A percentile compares a stretch with the other conserved stretches of the same genome.
phyloP scores from a whole-genome alignment of 169 alveolate species.

The Eimeria praecox region DNA sequence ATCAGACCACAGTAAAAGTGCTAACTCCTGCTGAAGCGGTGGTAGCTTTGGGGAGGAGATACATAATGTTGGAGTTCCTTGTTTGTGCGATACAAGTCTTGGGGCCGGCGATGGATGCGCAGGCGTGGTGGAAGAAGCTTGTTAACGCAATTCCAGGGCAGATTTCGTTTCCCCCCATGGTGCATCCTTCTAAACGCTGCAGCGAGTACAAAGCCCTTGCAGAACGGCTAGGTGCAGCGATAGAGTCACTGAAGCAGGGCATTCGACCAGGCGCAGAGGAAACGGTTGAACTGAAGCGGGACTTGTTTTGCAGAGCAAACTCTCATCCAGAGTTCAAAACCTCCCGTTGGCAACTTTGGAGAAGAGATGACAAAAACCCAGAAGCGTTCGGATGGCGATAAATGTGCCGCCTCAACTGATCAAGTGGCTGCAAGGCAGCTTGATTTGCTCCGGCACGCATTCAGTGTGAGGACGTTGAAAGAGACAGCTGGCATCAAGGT shows the following conservation, averaged over 20 bases:
- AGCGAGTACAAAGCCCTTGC: neutral
- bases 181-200: neutral
- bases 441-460: too few species aligned
- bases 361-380: neutral
- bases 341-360: neutral
- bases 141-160: neutral
- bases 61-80: neutral
- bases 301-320: neutral
- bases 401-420: too few species aligned
- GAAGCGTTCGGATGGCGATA: too few species aligned
- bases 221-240: neutral
- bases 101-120: neutral
- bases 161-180: neutral
- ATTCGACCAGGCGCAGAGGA: neutral
- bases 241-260: neutral
- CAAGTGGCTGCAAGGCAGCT: too few species aligned
- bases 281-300: neutral
- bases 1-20: neutral
- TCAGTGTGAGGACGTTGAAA: too few species aligned
- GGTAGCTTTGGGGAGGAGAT: neutral
- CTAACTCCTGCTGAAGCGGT: neutral
- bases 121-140: neutral
- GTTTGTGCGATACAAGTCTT: neutral
- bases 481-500: too few species aligned
- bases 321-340: neutral